Percentiles rank a stretch among this genome's conserved stretches.
Evolutionary conservation across 371 early-diverging fungal genomes (phyloP).

Genomic region (Mucor mucedo): DNA sequence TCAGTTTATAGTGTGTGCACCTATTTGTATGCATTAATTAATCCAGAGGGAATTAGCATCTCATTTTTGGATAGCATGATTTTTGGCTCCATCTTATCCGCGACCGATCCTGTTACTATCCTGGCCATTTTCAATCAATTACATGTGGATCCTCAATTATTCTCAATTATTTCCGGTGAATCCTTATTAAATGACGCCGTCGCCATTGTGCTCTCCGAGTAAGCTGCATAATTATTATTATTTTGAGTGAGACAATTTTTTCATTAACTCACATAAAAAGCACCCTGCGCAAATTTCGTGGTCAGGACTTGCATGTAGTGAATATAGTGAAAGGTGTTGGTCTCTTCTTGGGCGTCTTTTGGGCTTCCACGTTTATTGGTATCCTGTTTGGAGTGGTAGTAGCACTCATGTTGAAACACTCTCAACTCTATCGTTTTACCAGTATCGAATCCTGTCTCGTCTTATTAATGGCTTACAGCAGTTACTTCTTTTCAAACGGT

Average conservation of each 20-base stretch:
- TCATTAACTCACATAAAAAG: constrained; percentile 33
- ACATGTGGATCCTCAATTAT: constrained; percentile 90
- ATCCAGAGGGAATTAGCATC: constrained; percentile 68
- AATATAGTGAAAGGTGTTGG: constrained; percentile 77
- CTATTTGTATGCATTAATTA: constrained; percentile 72
- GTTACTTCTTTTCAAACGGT: constrained; percentile 90
- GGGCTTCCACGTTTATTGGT: constrained; percentile 85
- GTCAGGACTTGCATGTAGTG: constrained; percentile 72
- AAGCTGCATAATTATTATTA: constrained; percentile 27
- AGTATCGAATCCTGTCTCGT: constrained; percentile 86
- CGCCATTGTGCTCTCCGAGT: constrained; percentile 92
- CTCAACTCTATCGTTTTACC: constrained; percentile 76
- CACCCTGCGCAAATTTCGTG: constrained; percentile 80
- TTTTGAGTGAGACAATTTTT: background rate
- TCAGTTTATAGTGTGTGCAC: constrained; percentile 57
- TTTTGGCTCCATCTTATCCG: constrained; percentile 91
- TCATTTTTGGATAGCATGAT: constrained; percentile 89
- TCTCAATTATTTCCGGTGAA: constrained; percentile 95
- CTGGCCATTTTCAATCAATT: constrained; percentile 91
- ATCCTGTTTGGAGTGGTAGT: constrained; percentile 75
- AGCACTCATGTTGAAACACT: constrained; percentile 82
- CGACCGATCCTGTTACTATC: constrained; percentile 96
- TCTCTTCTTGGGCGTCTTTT: constrained; percentile 81
- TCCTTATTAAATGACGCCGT: constrained; percentile 94
- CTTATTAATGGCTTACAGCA: constrained; percentile 84